These are phyloP conservation scores for Oleoguttula mirabilis DNA, from an alignment of 495 filamentous ascomycete genomes.

Conservation along the genomic window DNA sequence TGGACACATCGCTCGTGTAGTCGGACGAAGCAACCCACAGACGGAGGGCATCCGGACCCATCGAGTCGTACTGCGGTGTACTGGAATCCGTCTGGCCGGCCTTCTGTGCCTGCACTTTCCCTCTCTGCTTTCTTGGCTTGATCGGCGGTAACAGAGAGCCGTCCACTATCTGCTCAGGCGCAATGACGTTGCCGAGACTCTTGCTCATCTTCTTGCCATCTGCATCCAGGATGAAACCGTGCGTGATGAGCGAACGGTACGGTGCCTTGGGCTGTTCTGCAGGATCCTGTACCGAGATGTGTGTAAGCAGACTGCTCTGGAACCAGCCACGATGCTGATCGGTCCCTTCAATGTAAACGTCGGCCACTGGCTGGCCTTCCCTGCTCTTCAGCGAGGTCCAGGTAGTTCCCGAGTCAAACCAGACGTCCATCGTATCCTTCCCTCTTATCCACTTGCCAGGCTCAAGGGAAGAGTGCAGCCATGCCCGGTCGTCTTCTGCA, in stretches of 20 bases:
- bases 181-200: conserved; percentile 80
- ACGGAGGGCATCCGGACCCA: conserved; percentile 76
- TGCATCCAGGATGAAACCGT: conserved; percentile 86
- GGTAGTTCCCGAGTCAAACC: conserved; percentile 96
- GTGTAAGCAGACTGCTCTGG: conserved; percentile 92
- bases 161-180: conserved; percentile 70
- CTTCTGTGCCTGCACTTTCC: conserved; percentile 28
- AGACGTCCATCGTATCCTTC: conserved; percentile 98
- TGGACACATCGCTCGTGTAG: conserved; percentile 74
- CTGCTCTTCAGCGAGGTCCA: conserved; percentile 54
- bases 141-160: conserved; percentile 55
- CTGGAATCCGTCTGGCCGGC: conserved; percentile 9
- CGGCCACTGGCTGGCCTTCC: conserved; percentile 41
- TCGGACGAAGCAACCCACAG: conserved; percentile 87
- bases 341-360: conserved; percentile 85
- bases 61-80: conserved; percentile 40
- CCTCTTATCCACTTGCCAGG: conserved; percentile 52
- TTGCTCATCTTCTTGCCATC: conserved; percentile 97
- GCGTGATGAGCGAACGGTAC: conserved; percentile 78
- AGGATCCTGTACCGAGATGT: conserved; percentile 49
- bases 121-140: conserved; percentile 42
- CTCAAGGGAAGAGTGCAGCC: conserved; percentile 51
- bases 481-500: conserved; percentile 53
- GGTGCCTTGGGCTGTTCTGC: conserved; percentile 32
- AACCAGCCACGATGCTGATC: conserved; percentile 99